These are phyloP conservation scores for Penicillium simplicissimum DNA, from an alignment of 495 filamentous ascomycete genomes.

Conservation along the genomic window DNA sequence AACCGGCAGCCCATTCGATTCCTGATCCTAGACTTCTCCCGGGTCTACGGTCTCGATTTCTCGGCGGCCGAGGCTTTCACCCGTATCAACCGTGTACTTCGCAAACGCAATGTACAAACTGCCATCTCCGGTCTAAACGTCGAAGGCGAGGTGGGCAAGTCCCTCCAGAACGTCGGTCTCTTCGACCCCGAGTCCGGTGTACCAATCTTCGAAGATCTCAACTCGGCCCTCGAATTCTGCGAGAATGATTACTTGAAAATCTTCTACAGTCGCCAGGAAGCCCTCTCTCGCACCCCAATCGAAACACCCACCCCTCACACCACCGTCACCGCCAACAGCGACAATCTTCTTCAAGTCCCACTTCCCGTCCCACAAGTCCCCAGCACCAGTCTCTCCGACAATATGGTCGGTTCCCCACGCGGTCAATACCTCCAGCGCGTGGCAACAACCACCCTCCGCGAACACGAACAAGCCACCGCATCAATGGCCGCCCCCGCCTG, in stretches of 20 bases:
- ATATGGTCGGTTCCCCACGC: conserved; percentile 73
- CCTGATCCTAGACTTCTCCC: conserved; percentile 83
- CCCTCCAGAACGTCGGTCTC: conserved; percentile 77
- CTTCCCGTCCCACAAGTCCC: conserved; percentile 22
- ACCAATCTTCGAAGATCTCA: conserved; percentile 82
- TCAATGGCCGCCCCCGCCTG: conserved; percentile 57
- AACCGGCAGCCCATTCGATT: conserved; percentile 75
- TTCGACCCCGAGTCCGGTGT: conserved; percentile 66
- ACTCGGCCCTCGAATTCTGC: conserved; percentile 88
- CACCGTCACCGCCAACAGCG: conserved; percentile 13
- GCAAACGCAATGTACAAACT: conserved; percentile 70
- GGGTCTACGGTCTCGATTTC: conserved; percentile 92
- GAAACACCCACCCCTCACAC: conserved; percentile 3
- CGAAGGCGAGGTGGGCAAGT: conserved; percentile 70
- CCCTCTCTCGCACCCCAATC: conserved; percentile 27
- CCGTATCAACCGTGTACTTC: conserved; percentile 80
- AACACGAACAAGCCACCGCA: conserved; percentile 57
- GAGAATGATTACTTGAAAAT: conserved; percentile 92
- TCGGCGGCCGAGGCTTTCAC: conserved; percentile 94
- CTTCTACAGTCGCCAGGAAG: conserved; percentile 63
- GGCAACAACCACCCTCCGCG: conserved; percentile 68
- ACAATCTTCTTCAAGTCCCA: conserved; percentile 58
- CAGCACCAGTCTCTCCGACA: conserved; percentile 35
- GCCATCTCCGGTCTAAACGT: conserved; percentile 78
- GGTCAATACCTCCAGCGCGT: conserved; percentile 74